A percentile compares a stretch with the other conserved stretches of the same genome.
Evolutionary conservation across 1,139 yeast genomes (phyloP).

Genomic region (Yamadazyma conglobata): DNA sequence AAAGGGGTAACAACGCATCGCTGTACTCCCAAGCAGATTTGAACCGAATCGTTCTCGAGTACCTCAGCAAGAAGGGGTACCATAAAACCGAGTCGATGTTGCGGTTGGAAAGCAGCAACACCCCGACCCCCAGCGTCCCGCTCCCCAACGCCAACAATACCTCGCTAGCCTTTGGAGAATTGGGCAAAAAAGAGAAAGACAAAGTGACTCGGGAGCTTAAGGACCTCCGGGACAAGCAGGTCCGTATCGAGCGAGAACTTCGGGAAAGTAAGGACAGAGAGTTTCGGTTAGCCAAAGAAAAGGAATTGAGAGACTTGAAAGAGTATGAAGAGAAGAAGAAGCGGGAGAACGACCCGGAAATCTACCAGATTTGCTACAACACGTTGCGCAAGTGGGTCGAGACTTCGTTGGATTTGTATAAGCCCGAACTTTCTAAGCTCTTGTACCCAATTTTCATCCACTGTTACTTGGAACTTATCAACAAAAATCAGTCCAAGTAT

Average conservation of each 20-base stretch:
- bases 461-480: constrained; percentile 74
- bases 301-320: constrained; percentile 38
- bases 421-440: constrained; percentile 79
- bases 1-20: constrained; percentile 17
- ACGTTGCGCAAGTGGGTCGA: constrained; percentile 87
- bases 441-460: constrained; percentile 90
- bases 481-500: constrained; percentile 53
- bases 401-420: constrained; percentile 84
- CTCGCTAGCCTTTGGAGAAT: constrained; percentile 32
- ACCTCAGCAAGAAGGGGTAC: constrained; percentile 89
- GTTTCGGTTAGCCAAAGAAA: constrained; percentile 36
- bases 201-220: constrained; percentile 34
- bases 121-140: constrained; percentile 56
- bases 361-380: constrained; percentile 73
- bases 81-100: constrained; percentile 92
- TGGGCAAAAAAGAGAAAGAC: constrained; percentile 25
- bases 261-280: constrained; percentile 42
- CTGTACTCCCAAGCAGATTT: constrained; percentile 69
- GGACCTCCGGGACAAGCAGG: constrained; percentile 38
- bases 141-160: constrained; percentile 44
- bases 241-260: constrained; percentile 35
- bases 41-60: constrained; percentile 87
- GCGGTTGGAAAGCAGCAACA: constrained; percentile 79
- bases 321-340: constrained; percentile 39
- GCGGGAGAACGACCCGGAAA: constrained; percentile 58